A percentile compares a stretch with the other conserved stretches of the same genome.
These are phyloP conservation scores for Acer campestre DNA, from an alignment of 345 rosid species.

Conservation along the genomic window DNA sequence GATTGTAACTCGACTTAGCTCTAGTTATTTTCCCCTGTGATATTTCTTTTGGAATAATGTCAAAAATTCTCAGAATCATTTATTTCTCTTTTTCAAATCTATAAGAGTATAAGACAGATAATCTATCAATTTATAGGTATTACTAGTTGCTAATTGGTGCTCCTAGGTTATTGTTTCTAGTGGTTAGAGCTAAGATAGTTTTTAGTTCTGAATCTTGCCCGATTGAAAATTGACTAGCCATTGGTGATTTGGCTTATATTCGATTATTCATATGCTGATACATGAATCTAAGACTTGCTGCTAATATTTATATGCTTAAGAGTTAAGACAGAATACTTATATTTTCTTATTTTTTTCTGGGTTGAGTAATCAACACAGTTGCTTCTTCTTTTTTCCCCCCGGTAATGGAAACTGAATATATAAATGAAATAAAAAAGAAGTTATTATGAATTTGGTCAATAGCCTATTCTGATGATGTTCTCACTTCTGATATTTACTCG, in stretches of 20 bases:
- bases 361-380: neutral
- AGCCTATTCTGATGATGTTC: neutral
- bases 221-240: neutral
- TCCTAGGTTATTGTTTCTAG: constrained; percentile 4
- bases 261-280: neutral
- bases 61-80: too few species aligned
- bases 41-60: neutral
- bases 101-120: neutral
- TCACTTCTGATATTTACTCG: neutral
- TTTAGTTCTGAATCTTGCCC: neutral
- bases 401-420: neutral
- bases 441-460: neutral
- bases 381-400: neutral
- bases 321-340: neutral
- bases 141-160: neutral
- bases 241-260: neutral
- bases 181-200: neutral
- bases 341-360: neutral
- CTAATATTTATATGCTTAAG: neutral
- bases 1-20: neutral
- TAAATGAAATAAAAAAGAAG: neutral
- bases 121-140: neutral
- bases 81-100: neutral
- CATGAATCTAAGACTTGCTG: constrained; percentile 3
- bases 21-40: neutral